Conservation (phyloP, 2,329 filamentous ascomycete species). For the Aspergillus alliaceus region DNA sequence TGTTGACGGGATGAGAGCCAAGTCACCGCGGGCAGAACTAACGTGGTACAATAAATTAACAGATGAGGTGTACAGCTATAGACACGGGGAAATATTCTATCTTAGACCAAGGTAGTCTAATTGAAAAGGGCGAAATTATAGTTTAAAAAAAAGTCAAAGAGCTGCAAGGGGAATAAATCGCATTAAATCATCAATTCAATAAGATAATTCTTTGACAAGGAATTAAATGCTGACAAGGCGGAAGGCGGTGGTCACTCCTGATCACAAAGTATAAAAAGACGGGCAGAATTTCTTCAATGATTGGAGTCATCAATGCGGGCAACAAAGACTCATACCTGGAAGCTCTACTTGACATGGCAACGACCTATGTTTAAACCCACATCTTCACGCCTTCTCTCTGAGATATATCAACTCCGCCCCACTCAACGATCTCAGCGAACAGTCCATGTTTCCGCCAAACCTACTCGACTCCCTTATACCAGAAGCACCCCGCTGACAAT, state of each 20-base stretch:
- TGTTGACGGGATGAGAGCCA: slow-evolving; percentile 15
- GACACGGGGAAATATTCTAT: neutral
- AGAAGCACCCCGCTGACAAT: slow-evolving; percentile 10
- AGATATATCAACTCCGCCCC: slow-evolving; percentile 11
- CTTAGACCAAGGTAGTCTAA: neutral
- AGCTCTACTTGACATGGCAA: slow-evolving; percentile 11
- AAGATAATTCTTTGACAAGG: neutral
- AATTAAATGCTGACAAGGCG: neutral
- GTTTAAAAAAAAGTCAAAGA: neutral
- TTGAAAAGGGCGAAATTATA: no score
- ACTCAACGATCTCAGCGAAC: slow-evolving; percentile 11
- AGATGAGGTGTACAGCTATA: neutral
- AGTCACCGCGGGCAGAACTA: slow-evolving; percentile 15
- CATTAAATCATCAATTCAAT: neutral
- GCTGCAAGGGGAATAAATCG: neutral
- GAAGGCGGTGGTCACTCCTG: neutral
- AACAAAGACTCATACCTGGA: neutral
- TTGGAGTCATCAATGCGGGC: neutral
- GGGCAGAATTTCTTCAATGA: neutral
- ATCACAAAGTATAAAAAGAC: neutral
- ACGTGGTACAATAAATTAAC: slow-evolving; percentile 15
- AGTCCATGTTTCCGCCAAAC: slow-evolving; percentile 13
- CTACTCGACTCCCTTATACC: slow-evolving; percentile 10
- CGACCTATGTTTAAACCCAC: slow-evolving; percentile 23
- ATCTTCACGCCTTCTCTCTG: slow-evolving; percentile 15